Evolutionary conservation across 1,139 yeast genomes (phyloP).

Genomic region (Waltiozyma sp.): DNA sequence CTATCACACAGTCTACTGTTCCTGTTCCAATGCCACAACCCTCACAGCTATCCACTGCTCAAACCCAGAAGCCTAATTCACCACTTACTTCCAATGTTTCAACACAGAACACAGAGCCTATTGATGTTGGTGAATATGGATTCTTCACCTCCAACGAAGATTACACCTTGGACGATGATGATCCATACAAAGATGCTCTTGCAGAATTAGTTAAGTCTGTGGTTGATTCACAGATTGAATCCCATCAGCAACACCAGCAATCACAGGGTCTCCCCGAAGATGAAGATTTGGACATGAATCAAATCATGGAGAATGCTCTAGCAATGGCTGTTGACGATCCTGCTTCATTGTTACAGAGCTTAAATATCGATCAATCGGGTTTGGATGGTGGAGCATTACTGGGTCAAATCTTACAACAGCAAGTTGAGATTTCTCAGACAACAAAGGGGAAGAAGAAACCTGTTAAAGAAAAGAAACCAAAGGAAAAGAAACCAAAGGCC

Average conservation of each 20-base stretch:
- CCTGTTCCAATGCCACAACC: conserved; percentile 1
- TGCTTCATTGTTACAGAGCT: conserved; percentile 38
- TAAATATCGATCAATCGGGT: conserved; percentile 27
- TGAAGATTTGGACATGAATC: conserved; percentile 44
- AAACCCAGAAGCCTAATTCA: background rate
- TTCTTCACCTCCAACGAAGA: background rate
- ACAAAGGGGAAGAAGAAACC: conserved; percentile 10
- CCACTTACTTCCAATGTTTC: no score
- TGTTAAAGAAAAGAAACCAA: conserved; percentile 17
- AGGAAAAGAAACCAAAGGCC: conserved; percentile 18
- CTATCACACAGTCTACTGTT: background rate
- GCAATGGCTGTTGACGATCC: conserved; percentile 63
- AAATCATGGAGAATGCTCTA: conserved; percentile 63
- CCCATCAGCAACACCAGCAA: conserved; percentile 1
- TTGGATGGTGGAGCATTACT: conserved; percentile 7
- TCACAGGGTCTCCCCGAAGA: conserved; percentile 16
- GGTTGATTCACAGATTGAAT: conserved; percentile 21
- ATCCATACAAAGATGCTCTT: conserved; percentile 21
- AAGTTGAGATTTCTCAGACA: conserved; percentile 2
- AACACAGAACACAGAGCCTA: background rate
- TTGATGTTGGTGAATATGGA: conserved; percentile 1
- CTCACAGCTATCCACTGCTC: background rate
- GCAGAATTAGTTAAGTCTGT: conserved; percentile 30
- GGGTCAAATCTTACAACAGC: conserved; percentile 12
- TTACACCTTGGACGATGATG: conserved; percentile 3